Conservation (phyloP, 805 yeast species). For the Teunomyces aglyptinius region DNA sequence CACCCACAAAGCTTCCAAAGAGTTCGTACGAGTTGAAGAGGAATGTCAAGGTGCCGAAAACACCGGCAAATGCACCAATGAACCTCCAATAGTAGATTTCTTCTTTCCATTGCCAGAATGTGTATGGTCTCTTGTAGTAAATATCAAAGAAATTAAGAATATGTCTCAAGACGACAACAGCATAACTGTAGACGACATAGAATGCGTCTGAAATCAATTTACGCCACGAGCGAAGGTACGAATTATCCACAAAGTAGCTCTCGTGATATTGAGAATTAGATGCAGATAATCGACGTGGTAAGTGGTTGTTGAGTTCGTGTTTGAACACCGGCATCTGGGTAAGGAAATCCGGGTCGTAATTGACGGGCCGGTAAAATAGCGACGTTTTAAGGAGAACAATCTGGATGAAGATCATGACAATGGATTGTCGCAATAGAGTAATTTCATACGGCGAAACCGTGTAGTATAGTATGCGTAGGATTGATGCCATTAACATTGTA, state of each 20-base stretch:
- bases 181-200: slow-evolving; percentile 10
- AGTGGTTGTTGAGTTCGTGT: slow-evolving; percentile 17
- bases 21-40: slow-evolving; percentile 31
- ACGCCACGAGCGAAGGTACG: not conserved
- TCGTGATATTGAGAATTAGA: slow-evolving; percentile 15
- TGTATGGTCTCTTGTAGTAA: slow-evolving; percentile 57
- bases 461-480: slow-evolving; percentile 73
- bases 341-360: slow-evolving; percentile 33
- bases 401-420: slow-evolving; percentile 85
- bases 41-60: slow-evolving; percentile 41
- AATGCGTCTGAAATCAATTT: slow-evolving; percentile 8
- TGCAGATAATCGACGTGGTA: slow-evolving; percentile 18
- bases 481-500: slow-evolving; percentile 79
- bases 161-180: slow-evolving; percentile 17
- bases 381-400: slow-evolving; percentile 60
- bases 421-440: slow-evolving; percentile 73
- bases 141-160: slow-evolving; percentile 67
- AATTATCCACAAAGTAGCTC: slow-evolving; percentile 11
- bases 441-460: slow-evolving; percentile 76
- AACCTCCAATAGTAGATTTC: slow-evolving; percentile 62
- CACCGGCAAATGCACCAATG: slow-evolving; percentile 43
- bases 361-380: slow-evolving; percentile 50
- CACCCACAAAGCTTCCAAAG: slow-evolving; percentile 55
- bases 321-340: slow-evolving; percentile 27
- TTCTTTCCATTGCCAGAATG: slow-evolving; percentile 86